phyloP scores from a whole-genome alignment of 768 basidiomycete genomes.

The Leccinum obscurum region DNA sequence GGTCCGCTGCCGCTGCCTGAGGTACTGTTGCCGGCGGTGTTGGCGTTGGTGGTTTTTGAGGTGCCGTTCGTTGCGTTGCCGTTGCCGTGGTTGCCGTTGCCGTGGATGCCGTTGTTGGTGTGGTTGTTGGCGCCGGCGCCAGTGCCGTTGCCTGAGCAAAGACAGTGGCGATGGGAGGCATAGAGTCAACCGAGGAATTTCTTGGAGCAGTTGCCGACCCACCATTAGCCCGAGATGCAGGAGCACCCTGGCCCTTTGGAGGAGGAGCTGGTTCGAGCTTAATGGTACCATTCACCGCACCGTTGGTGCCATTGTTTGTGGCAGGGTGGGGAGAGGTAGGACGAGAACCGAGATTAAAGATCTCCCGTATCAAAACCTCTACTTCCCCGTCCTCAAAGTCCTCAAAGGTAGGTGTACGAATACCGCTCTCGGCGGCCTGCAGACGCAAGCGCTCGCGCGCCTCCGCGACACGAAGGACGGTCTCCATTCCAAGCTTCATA shows the following conservation, averaged over 20 bases:
- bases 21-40: neutral
- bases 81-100: neutral
- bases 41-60: neutral
- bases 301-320: constrained; percentile 14
- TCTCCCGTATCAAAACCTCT: constrained; percentile 28
- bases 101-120: constrained; percentile 2
- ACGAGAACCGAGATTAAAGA: constrained; percentile 30
- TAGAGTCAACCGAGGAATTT: constrained; percentile 26
- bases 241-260: constrained; percentile 22
- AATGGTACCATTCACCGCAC: constrained; percentile 8
- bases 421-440: constrained; percentile 30
- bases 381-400: constrained; percentile 33
- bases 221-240: constrained; percentile 30
- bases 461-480: constrained; percentile 37
- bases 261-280: constrained; percentile 25
- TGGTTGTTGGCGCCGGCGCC: neutral
- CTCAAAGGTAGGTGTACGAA: constrained; percentile 33
- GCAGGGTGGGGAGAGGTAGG: constrained; percentile 23
- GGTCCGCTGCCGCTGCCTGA: neutral
- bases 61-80: neutral
- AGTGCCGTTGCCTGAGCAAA: constrained; percentile 10
- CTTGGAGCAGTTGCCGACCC: constrained; percentile 30
- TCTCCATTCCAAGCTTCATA: constrained; percentile 41
- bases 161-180: constrained; percentile 19
- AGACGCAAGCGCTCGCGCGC: constrained; percentile 43